phyloP scores from a whole-genome alignment of 2,329 filamentous ascomycete genomes.

The Phaeosphaeriaceae sp. region DNA sequence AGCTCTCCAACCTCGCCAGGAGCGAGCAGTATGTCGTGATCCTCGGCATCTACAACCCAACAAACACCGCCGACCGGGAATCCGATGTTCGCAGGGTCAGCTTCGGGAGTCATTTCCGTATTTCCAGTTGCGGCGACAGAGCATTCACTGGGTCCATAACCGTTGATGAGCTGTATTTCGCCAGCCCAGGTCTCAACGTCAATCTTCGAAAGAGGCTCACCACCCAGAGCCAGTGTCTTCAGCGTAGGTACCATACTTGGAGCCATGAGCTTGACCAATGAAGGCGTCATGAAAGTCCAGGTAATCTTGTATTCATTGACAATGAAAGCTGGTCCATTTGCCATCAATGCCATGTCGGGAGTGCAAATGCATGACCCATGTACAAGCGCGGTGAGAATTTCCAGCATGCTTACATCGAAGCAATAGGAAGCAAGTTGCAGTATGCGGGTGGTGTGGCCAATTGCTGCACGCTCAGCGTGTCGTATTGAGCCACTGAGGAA shows the following conservation, averaged over 20 bases:
- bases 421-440: constrained; percentile 54
- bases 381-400: constrained; percentile 58
- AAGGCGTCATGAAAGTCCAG: constrained; percentile 60
- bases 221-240: constrained; percentile 50
- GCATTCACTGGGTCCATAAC: constrained; percentile 21
- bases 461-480: constrained; percentile 2
- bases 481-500: constrained; percentile 38
- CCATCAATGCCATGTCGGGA: constrained; percentile 55
- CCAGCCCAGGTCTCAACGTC: constrained; percentile 13
- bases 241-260: constrained; percentile 52
- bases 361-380: constrained; percentile 63
- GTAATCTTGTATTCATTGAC: constrained; percentile 55
- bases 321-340: constrained; percentile 58
- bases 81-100: constrained; percentile 9
- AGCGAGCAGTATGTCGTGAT: constrained; percentile 14
- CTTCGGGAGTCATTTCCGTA: background rate
- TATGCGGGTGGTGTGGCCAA: constrained; percentile 59
- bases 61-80: constrained; percentile 4
- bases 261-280: constrained; percentile 58
- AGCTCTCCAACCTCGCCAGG: constrained; percentile 54
- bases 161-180: constrained; percentile 13
- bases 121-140: background rate
- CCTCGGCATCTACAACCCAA: constrained; percentile 14
- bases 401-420: constrained; percentile 61
- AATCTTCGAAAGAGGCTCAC: constrained; percentile 39